Conservation (phyloP, 306 rosid genomes). For the Corylus heterophylla region DNA sequence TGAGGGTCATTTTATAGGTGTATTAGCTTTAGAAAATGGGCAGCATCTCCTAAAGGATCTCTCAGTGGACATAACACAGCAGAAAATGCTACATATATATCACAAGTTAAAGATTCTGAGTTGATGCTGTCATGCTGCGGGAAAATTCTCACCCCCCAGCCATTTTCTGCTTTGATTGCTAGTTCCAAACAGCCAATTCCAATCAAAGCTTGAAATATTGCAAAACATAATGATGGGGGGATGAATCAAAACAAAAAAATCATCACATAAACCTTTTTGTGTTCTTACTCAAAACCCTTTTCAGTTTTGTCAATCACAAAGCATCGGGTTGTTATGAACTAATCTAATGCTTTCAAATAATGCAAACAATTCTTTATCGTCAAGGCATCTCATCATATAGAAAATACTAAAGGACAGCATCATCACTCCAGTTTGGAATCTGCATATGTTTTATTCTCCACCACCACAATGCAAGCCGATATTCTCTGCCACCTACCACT, state of each 20-base stretch:
- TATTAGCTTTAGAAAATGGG: not conserved
- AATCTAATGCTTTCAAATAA: not conserved
- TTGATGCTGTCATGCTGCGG: not conserved
- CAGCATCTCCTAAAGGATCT: not conserved
- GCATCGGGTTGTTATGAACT: not conserved
- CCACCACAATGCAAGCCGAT: not conserved
- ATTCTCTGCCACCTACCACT: not conserved
- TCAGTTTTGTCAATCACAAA: not conserved
- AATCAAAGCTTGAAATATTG: not conserved
- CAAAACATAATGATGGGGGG: not conserved
- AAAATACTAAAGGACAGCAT: not conserved
- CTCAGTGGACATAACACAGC: not conserved
- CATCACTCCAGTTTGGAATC: not conserved
- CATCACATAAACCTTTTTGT: not conserved
- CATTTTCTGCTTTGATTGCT: not conserved
- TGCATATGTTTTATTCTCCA: not conserved
- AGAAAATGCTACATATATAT: not conserved
- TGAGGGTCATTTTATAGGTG: not conserved
- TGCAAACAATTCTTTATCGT: slow-evolving; percentile 14
- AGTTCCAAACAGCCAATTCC: not conserved
- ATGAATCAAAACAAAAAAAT: not conserved
- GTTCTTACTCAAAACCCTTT: not conserved
- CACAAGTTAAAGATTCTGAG: not conserved
- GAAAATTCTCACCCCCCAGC: not conserved
- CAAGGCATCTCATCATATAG: not conserved